Base-by-base conservation (phyloP, 2,329 filamentous ascomycete species). In the Lithohypha guttulata region DNA sequence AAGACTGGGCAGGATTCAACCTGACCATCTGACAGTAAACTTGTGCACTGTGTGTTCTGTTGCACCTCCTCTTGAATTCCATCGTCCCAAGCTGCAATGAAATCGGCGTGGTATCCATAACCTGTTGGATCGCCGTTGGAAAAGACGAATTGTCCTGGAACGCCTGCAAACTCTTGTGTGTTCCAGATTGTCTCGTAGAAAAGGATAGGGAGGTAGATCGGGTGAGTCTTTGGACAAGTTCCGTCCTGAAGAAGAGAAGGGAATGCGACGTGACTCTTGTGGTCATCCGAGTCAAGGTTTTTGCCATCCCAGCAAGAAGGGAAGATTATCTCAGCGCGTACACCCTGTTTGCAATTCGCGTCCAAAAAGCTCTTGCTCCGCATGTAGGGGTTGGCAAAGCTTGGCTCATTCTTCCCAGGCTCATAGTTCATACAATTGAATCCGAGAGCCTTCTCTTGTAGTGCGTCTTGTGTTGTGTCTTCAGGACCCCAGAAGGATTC, bases 351-450 rank as follows among this genome's bases (percentile, higher is more conserved):
- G 63, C 89, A 96, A 62, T 89, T 78, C 39, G 70, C 70, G 55
- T 95, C 86, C 23, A 94, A 69, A 56, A 75, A 93, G 0, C 63
- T 61, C 69, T 93, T 93, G 52, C 80, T 73, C 0, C 89, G 87
- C 51, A 95, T 54, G 56, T 75, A 78, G 60, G 94, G 87, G 49
- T 87, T 84, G 59, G 77, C 81, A 23, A 93, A 71, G 10, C 86
- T 81, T 1, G 72, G 70, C 59, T 94, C 86, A 2, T 81, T 66
- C 0, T 60, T 42, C 13, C 52, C 52, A 17, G 61, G 66, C 21
- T 52, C 53, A 57, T 95, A 95, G 73, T 96, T 79, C 44, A 98
- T 65, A 62, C 91, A 96, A 69, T 96, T 96, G 73, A 94, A 94
- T 3, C 91, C 89, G 19, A 95, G 53, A 7, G 87, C 84, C 45